Conservation (phyloP, 345 rosid species). For the Erodium maritimum region DNA sequence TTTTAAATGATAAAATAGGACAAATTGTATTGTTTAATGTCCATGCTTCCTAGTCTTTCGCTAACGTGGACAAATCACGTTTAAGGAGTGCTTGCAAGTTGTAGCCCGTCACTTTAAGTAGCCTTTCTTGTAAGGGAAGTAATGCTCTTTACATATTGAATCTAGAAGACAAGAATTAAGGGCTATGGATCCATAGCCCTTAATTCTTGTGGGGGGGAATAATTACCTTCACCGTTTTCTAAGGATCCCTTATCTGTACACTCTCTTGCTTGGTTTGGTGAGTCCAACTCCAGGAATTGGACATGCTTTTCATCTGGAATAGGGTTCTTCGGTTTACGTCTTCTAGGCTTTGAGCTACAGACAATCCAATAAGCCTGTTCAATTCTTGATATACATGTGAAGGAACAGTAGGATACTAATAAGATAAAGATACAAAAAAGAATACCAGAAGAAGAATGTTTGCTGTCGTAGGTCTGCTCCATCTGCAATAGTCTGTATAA, state of each 20-base stretch:
- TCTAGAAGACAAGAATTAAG: background rate
- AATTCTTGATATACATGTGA: conserved; percentile 9
- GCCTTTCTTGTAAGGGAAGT: background rate
- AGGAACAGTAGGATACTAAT: conserved; percentile 5
- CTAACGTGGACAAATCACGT: background rate
- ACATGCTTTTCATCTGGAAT: conserved; percentile 27
- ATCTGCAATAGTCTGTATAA: conserved; percentile 43
- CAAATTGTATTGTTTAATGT: background rate
- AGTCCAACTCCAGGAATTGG: conserved; percentile 52
- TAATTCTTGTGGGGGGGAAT: conserved; percentile 4
- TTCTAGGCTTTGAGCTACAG: conserved; percentile 52
- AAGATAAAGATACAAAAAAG: conserved; percentile 12
- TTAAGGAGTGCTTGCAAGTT: background rate
- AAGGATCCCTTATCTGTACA: conserved; percentile 19
- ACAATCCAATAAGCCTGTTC: conserved; percentile 17
- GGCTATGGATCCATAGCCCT: background rate
- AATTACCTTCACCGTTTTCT: conserved; percentile 44
- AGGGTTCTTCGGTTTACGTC: conserved; percentile 28
- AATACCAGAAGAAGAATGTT: conserved; percentile 62
- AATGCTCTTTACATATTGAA: background rate
- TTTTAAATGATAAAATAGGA: too few relatives aligned
- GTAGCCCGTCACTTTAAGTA: too few relatives aligned
- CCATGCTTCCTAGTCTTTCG: background rate
- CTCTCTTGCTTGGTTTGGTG: conserved; percentile 30
- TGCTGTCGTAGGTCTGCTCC: conserved; percentile 42